Evolutionary conservation across 1,139 yeast species (phyloP).

Genomic region (Sugiyamaella grinbergsii): DNA sequence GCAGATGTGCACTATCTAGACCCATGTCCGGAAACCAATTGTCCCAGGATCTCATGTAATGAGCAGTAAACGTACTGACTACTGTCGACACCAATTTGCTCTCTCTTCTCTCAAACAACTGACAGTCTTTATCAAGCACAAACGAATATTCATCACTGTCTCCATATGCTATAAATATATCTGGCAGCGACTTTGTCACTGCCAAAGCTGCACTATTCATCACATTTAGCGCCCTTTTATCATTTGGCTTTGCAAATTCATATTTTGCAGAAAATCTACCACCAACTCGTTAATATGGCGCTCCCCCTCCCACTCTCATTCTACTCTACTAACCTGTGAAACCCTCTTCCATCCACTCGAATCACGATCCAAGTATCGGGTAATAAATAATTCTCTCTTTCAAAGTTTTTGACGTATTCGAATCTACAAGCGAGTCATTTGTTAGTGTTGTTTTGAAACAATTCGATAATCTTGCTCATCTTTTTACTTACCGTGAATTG

Average conservation of each 20-base stretch:
- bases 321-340: conserved; percentile 56
- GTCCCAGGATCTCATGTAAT: conserved; percentile 70
- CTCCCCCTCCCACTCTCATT: conserved; percentile 1
- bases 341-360: conserved; percentile 91
- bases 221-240: conserved; percentile 66
- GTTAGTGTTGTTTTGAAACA: background rate
- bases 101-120: conserved; percentile 78
- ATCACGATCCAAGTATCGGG: conserved; percentile 83
- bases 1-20: conserved; percentile 52
- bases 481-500: conserved; percentile 30
- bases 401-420: conserved; percentile 85
- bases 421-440: conserved; percentile 67
- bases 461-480: too few species aligned
- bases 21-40: conserved; percentile 54
- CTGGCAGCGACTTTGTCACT: conserved; percentile 66
- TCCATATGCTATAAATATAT: conserved; percentile 81
- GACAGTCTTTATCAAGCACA: conserved; percentile 61
- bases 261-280: conserved; percentile 63
- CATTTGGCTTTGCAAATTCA: conserved; percentile 85
- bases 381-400: conserved; percentile 67
- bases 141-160: conserved; percentile 90
- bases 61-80: conserved; percentile 78
- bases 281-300: background rate
- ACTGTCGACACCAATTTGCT: conserved; percentile 77
- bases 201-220: conserved; percentile 81